phyloP scores from a whole-genome alignment of 2,329 filamentous ascomycete genomes.

The Arthrobotrys iridis region DNA sequence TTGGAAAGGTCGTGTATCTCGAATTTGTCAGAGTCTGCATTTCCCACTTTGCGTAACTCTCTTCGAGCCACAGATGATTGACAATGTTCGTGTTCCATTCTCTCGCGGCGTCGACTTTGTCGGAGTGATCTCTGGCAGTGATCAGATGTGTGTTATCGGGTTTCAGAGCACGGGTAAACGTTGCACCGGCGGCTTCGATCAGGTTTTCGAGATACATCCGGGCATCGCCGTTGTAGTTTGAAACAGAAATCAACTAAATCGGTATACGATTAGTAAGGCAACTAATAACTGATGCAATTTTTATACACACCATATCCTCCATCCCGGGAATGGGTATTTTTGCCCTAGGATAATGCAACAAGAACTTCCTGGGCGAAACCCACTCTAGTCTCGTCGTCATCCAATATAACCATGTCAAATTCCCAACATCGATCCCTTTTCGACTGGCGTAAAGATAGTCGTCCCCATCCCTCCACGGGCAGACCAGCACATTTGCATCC shows the following conservation, averaged over 20 bases:
- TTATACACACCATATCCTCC: slow-evolving; percentile 63
- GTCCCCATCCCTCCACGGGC: slow-evolving; percentile 82
- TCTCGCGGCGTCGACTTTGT: slow-evolving; percentile 89
- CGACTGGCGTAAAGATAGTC: slow-evolving; percentile 82
- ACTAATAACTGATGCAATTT: neutral
- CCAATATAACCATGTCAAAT: slow-evolving; percentile 91
- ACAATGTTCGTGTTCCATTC: slow-evolving; percentile 92
- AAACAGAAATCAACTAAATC: slow-evolving; percentile 80
- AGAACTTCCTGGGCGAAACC: slow-evolving; percentile 81
- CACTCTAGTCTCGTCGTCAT: slow-evolving; percentile 88
- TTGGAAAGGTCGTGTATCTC: slow-evolving; percentile 86
- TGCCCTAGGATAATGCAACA: slow-evolving; percentile 90
- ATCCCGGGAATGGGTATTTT: slow-evolving; percentile 82
- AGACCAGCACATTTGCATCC: slow-evolving; percentile 83
- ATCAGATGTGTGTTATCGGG: slow-evolving; percentile 95
- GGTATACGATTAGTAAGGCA: slow-evolving; percentile 2
- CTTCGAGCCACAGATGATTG: slow-evolving; percentile 97
- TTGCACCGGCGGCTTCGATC: slow-evolving; percentile 81
- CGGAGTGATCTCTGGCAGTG: slow-evolving; percentile 84
- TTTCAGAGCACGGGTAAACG: slow-evolving; percentile 94
- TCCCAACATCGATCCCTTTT: slow-evolving; percentile 83
- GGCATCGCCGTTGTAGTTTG: slow-evolving; percentile 95
- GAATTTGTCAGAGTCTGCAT: slow-evolving; percentile 76
- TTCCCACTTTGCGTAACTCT: slow-evolving; percentile 91
- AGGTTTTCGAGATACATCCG: slow-evolving; percentile 93